A percentile compares a stretch with the other conserved stretches of the same genome.
phyloP scores from a whole-genome alignment of 441 rosid species.

The Erodium chrysanthum region DNA sequence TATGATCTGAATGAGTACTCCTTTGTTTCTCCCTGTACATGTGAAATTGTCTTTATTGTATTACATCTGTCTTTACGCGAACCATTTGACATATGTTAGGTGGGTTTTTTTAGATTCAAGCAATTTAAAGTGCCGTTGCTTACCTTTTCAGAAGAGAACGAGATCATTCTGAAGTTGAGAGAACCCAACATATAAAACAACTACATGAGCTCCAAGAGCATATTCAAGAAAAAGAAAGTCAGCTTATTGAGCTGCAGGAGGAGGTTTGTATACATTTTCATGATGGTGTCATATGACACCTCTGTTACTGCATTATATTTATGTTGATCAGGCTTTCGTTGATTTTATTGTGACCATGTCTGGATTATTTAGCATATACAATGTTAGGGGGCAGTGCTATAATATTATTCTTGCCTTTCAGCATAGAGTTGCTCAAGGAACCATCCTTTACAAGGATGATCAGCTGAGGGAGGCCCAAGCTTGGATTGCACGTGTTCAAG shows the following conservation, averaged over 20 bases:
- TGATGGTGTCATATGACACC: neutral
- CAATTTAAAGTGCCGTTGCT: constrained; percentile 9
- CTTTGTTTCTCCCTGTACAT: too few relatives aligned
- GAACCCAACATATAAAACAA: constrained; percentile 69
- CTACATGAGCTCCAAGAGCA: constrained; percentile 78
- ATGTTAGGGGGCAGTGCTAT: neutral
- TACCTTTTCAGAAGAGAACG: constrained; percentile 75
- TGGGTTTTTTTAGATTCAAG: too few relatives aligned
- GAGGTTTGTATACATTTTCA: constrained; percentile 40
- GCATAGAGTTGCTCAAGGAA: constrained; percentile 89
- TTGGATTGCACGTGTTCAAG: constrained; percentile 79
- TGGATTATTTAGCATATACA: neutral
- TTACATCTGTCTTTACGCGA: too few relatives aligned
- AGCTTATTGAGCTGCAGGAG: constrained; percentile 72
- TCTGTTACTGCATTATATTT: neutral
- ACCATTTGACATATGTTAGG: too few relatives aligned
- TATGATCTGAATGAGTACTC: too few relatives aligned
- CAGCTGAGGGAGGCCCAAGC: constrained; percentile 70
- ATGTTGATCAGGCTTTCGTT: neutral
- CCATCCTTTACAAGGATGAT: constrained; percentile 70
- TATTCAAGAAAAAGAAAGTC: constrained; percentile 86
- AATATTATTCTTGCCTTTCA: constrained; percentile 29
- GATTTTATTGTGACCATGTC: neutral
- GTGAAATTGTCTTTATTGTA: too few relatives aligned
- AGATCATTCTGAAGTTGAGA: constrained; percentile 95